Evolutionary conservation across 768 basidiomycete genomes (phyloP), one percentile per base, ranked within the genome.

Genomic region (Mycena albidolilacea): DNA sequence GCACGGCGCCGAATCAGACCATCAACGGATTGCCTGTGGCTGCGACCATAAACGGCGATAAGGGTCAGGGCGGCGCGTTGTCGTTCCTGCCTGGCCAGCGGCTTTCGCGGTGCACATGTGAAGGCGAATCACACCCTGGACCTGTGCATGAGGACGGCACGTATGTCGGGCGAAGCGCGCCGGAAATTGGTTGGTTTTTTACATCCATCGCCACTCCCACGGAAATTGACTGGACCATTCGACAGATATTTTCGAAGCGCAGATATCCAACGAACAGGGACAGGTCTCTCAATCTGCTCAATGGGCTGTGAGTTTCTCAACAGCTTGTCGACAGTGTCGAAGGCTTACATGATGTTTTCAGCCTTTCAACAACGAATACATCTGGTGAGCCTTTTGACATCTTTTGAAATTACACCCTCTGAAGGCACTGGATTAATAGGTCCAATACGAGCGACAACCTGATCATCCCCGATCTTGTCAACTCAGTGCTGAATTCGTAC

Each of bases 71-170:
- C 65, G 87, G 85, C 55, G 87, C 84, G 10, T 83, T 98, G 30
- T 96, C 95, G 0, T 98, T 87, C 80, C 92, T 98, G 55, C 94
- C 92, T 1, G 97, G 97, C 14, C 97, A 98, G 79, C 89, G 91
- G 65, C 84, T 98, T 37, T 95, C 94, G 7, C 86, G 93, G 58
- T 98, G 97, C 81, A 98, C 97, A 2, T 98, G 97, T 79, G 82
- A 86, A 14, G 91, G 91, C 35, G 94, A 97, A 81, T 85, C 91
- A 9, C 97, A 98, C 81, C 97, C 97, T 5, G 97, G 97, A 10
- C 97, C 97, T 30, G 81, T 90, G 60, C 91, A 92, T 71, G 71
- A 83, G n/a, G 94, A 97, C 75, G 96, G 96, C 39, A 87, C 91
- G 3, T 97, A 90, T 77, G 90, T 93, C 30, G 96, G 95, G 12